Conservation (phyloP, 2,329 filamentous ascomycete species). For the Xylaria hypoxylon region DNA sequence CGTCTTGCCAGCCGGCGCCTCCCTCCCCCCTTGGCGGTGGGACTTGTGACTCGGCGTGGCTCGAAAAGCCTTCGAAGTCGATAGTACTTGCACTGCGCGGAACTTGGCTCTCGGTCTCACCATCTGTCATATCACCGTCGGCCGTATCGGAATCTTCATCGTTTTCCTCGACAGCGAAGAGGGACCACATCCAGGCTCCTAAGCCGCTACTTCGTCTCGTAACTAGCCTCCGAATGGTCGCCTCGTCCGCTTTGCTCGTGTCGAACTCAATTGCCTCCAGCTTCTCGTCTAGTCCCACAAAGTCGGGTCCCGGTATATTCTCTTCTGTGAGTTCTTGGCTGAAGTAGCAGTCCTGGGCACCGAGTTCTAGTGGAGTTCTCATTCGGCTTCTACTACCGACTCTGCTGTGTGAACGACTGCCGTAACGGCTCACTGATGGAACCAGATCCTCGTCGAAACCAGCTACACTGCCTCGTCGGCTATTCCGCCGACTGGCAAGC, state of each 20-base stretch:
- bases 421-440: slow-evolving; percentile 58
- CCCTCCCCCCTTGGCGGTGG: slow-evolving; percentile 64
- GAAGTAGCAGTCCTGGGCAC: slow-evolving; percentile 59
- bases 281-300: slow-evolving; percentile 71
- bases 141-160: slow-evolving; percentile 62
- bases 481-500: slow-evolving; percentile 60
- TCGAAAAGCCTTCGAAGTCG: slow-evolving; percentile 56
- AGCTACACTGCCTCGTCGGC: slow-evolving; percentile 60
- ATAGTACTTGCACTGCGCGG: slow-evolving; percentile 54
- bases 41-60: slow-evolving; percentile 58
- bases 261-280: slow-evolving; percentile 67
- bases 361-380: slow-evolving; percentile 59
- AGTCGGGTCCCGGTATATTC: slow-evolving; percentile 66
- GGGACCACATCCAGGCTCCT: slow-evolving; percentile 71
- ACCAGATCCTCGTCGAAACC: slow-evolving; percentile 55
- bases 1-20: slow-evolving; percentile 72
- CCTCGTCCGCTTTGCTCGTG: slow-evolving; percentile 67
- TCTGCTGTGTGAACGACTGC: slow-evolving; percentile 61
- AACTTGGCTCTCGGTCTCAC: slow-evolving; percentile 53
- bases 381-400: slow-evolving; percentile 57
- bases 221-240: slow-evolving; percentile 67
- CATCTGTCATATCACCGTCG: slow-evolving; percentile 53
- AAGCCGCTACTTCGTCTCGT: slow-evolving; percentile 63
- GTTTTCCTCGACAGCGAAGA: slow-evolving; percentile 72
- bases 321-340: slow-evolving; percentile 45